Evolutionary conservation across 495 filamentous ascomycete genomes (phyloP).

Genomic region (Letharia lupina): DNA sequence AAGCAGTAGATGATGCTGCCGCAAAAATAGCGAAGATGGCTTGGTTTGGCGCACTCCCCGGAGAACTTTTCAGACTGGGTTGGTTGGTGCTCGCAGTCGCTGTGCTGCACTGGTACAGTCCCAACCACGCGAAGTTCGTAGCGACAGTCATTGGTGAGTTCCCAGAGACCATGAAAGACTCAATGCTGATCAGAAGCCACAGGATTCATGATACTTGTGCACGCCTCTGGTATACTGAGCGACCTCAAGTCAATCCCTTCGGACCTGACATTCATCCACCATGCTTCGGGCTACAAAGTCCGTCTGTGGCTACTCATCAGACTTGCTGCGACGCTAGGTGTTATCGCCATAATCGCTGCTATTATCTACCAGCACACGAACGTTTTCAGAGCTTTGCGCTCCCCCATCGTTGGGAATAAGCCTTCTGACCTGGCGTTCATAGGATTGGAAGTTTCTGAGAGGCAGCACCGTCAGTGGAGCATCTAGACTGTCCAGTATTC

Average conservation of each 20-base stretch:
- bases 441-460: constrained; percentile 1
- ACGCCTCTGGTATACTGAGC: neutral
- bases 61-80: constrained; percentile 12
- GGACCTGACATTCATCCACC: neutral
- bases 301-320: neutral
- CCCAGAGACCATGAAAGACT: neutral
- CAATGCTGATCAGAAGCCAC: neutral
- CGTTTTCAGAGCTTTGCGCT: neutral
- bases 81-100: constrained; percentile 3
- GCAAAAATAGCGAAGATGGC: constrained; percentile 31
- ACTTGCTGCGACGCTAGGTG: neutral
- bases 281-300: neutral
- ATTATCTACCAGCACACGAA: neutral
- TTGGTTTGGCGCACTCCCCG: constrained; percentile 15
- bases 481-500: neutral
- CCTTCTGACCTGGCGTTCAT: neutral
- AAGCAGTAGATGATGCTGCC: constrained; percentile 35
- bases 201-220: neutral
- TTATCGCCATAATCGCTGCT: neutral
- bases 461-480: neutral
- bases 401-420: neutral
- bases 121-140: neutral
- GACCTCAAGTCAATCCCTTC: neutral
- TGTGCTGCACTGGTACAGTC: neutral
- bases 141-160: neutral